These are phyloP conservation scores for Thraustochytrium sp. DNA, from an alignment of 352 stramenopile species.

Conservation along the genomic window DNA sequence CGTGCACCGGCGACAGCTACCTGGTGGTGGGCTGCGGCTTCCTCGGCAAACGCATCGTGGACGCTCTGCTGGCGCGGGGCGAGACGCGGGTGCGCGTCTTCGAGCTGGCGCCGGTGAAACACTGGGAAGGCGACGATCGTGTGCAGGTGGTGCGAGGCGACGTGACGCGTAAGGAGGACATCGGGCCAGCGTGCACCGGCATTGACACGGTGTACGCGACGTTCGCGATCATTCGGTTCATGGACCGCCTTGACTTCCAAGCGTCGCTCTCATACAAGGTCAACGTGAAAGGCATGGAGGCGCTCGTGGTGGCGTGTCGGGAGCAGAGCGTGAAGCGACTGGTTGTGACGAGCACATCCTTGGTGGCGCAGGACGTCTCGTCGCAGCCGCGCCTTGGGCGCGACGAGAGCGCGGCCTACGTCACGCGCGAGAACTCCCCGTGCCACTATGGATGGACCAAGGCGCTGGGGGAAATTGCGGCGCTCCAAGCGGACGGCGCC, in stretches of 20 bases:
- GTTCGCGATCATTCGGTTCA: not conserved
- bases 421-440: not conserved
- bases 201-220: not conserved
- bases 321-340: not conserved
- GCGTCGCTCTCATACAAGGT: not conserved
- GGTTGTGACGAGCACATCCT: not conserved
- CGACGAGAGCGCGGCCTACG: not conserved
- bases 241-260: not conserved
- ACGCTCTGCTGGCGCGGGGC: not conserved
- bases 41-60: not conserved
- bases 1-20: not conserved
- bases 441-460: not conserved
- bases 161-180: not conserved
- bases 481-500: not conserved
- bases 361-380: not conserved
- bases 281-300: not conserved
- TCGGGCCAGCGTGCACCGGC: not conserved
- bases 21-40: not conserved
- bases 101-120: not conserved
- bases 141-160: not conserved
- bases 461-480: not conserved
- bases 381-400: not conserved
- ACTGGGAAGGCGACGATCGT: not conserved
- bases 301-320: not conserved
- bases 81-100: not conserved